Evolutionary conservation across 805 yeast genomes (phyloP).

Genomic region (Cyberlindnera maritima): DNA sequence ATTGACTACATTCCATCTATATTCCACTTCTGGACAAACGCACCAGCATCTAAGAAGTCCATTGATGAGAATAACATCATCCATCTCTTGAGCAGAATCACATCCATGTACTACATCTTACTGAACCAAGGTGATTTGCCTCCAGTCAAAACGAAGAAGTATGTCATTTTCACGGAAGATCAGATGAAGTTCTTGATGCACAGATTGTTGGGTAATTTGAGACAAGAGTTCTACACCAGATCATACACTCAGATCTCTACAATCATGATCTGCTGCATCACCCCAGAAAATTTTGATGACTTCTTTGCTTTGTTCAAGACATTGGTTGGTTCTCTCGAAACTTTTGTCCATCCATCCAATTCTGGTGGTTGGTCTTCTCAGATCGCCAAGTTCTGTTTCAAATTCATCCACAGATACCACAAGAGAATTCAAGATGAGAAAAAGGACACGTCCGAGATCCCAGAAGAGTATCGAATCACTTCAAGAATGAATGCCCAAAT

Average conservation of each 20-base stretch:
- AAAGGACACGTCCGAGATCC: slow-evolving; percentile 31
- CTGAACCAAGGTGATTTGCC: slow-evolving; percentile 31
- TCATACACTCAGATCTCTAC: slow-evolving; percentile 41
- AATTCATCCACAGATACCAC: slow-evolving; percentile 58
- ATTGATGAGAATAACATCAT: slow-evolving; percentile 63
- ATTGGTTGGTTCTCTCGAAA: slow-evolving; percentile 65
- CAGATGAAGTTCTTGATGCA: slow-evolving; percentile 65
- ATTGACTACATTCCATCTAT: slow-evolving; percentile 61
- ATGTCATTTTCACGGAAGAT: slow-evolving; percentile 60
- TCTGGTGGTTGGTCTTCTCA: slow-evolving; percentile 82
- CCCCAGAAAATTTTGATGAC: slow-evolving; percentile 43
- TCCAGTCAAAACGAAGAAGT: slow-evolving; percentile 39
- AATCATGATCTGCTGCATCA: slow-evolving; percentile 62
- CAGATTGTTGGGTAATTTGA: slow-evolving; percentile 42
- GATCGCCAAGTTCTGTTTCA: slow-evolving; percentile 62
- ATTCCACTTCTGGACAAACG: slow-evolving; percentile 69
- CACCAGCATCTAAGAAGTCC: slow-evolving; percentile 36
- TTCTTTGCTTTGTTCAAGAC: slow-evolving; percentile 51
- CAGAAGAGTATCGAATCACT: slow-evolving; percentile 30
- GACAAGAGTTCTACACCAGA: slow-evolving; percentile 34
- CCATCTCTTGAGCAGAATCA: slow-evolving; percentile 59
- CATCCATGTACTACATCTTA: slow-evolving; percentile 43
- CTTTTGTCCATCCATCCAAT: slow-evolving; percentile 91
- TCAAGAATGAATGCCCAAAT: slow-evolving; percentile 33
- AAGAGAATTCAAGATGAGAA: slow-evolving; percentile 52